Base-by-base conservation (phyloP, 768 basidiomycete species). In the Boletus rubropictus region DNA sequence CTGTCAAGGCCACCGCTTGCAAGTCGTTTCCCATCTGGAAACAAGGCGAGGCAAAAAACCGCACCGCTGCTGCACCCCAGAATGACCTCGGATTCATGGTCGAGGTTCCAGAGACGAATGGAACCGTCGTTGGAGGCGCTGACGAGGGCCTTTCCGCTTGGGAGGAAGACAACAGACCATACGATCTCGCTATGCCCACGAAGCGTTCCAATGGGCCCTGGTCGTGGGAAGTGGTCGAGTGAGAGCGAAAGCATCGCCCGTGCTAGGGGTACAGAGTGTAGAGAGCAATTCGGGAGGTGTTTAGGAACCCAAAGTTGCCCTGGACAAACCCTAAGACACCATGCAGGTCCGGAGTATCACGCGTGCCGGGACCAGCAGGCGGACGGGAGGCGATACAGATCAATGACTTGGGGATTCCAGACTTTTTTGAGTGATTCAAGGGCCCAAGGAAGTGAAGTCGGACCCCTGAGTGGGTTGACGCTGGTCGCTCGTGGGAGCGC, bases 321-420 rank as follows among this genome's bases (percentile, higher is more conserved):
- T 52, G 58, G 52, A 58, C 55, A 47, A 60, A 61, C 61, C 61
- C 62, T 64, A 62, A 51, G 62, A 53, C 61, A 47, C 39, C 57
- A 62, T 50, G 52, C 51, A 49, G 55, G 59, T 62, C 62, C 53
- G 61, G 53, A 54, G 48, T 58, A 46, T 50, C 56, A 56, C 59
- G 49, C 62, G 62, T 59, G 61, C 58, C 49, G 61, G 24, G 54
- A 61, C 62, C 61, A 49, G 56, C 61, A 62, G 61, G 61, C 37
- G 61, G 53, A 62, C 59, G 62, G 59, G 59, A 62, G 53, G 61
- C 43, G 62, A 59, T 54, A 48, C 56, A 64, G 56, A 62, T 62
- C 62, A 64, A 64, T 64, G 53, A 50, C 51, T 49, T 33, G 27
- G 53, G 59, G 62, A 64, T 62, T 59, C 60, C 59, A 61, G 53